Base-by-base conservation (phyloP, 352 stramenopile genomes). In the Phytophthora crassamura region DNA sequence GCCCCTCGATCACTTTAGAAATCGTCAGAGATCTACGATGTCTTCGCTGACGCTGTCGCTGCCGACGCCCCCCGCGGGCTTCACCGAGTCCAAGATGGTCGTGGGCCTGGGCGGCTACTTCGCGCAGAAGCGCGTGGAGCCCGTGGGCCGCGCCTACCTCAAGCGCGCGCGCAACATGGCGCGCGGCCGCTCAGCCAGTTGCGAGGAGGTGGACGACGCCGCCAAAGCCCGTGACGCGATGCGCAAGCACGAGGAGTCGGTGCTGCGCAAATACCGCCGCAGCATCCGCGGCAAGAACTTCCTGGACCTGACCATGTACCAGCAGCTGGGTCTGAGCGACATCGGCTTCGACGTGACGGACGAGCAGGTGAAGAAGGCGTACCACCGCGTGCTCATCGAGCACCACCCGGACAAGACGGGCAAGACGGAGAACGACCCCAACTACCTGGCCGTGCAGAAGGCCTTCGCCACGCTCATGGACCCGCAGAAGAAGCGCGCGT, bases 341-440 rank as follows among this genome's bases (percentile, higher is more conserved):
- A 65, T 90, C 15, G 85, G 85, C 61, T 94, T 94, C 54, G 83
- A 91, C 63, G 84, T 88, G 43, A 93, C 85, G 30, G 86, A 92
- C 36, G 83, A 92, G 1, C 82, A 93, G 69, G 80, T 94, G 68
- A 95, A 95, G 75, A 94, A 94, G 70, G 86, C 85, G 18, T 96
- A 95, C 77, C 86, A 94, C 66, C 87, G 87, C 56, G 88, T 94
- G 45, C 68, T 96, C 10, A 95, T 95, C 34, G 87, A 94, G 64
- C 86, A 96, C 76, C 88, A 94, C 73, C 84, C 88, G 15, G 84
- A 94, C 72, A 94, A 95, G 72, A 96, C 88, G 35, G 78, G 89
- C 51, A 94, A 94, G 75, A 93, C 88, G 22, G 86, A 96, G 74
- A 95, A 96, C 67, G 84, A 94, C 66, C 86, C 88, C 3, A 96